These are phyloP conservation scores for Somion occarium DNA, from an alignment of 1,284 basidiomycete genomes.

Conservation along the genomic window DNA sequence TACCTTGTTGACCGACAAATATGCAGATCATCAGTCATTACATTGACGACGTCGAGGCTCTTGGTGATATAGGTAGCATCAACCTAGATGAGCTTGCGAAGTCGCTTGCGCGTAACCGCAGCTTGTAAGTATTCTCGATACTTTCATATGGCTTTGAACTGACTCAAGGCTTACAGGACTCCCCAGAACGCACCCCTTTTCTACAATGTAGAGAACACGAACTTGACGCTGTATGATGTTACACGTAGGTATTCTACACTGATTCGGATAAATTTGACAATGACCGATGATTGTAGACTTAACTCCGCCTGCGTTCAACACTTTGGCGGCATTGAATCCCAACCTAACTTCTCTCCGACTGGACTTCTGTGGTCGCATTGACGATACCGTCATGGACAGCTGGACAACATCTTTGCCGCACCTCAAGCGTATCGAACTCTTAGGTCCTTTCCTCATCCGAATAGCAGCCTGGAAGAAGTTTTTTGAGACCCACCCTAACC, in stretches of 20 bases:
- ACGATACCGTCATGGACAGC: constrained; percentile 59
- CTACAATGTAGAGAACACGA: constrained; percentile 68
- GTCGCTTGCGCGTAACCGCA: constrained; percentile 82
- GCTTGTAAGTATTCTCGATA: constrained; percentile 56
- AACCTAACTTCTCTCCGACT: constrained; percentile 74
- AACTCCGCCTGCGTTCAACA: constrained; percentile 57
- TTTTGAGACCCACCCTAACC: constrained; percentile 55
- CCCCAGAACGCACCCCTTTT: constrained; percentile 79
- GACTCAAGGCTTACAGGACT: constrained; percentile 40
- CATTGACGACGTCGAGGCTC: constrained; percentile 87
- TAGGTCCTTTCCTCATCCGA: constrained; percentile 87
- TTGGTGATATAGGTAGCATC: constrained; percentile 81
- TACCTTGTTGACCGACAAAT: neutral
- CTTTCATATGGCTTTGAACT: neutral
- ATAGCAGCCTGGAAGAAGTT: constrained; percentile 75
- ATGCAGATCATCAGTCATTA: constrained; percentile 75
- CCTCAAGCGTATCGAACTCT: constrained; percentile 74
- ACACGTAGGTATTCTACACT: constrained; percentile 60
- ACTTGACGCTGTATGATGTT: constrained; percentile 83
- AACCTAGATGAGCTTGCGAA: constrained; percentile 83
- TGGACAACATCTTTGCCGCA: constrained; percentile 65
- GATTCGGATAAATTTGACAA: neutral
- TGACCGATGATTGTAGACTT: constrained; percentile 47
- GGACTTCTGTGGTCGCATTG: constrained; percentile 85
- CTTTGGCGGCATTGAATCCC: constrained; percentile 76